Evolutionary conservation across 257 asterid species (phyloP), one percentile per base, ranked within the genome.

Genomic region (Catharanthus roseus): DNA sequence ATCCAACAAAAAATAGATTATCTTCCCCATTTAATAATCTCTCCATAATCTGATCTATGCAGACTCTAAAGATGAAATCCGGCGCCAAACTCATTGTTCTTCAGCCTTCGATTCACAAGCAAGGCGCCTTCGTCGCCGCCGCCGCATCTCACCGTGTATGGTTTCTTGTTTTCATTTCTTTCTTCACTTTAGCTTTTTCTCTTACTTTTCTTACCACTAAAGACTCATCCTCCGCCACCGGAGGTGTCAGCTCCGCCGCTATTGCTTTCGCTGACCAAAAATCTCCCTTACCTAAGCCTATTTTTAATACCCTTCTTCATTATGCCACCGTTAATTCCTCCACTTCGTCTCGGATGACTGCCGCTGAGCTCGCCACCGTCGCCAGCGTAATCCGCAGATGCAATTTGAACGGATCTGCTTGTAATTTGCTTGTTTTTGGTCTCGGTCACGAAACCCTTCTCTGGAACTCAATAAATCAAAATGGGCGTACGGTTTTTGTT

Each of bases 351-450:
- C 82, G 88, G 21, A 77, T 93, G 90, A 77, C 95, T 0, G 10
- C 85, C 26, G 77, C 74, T 1, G 97, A 93, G 78, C 60, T 93
- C 70, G 60, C 68, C 6, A 23, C 80, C 69, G 50, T 93, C 55
- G 90, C 92, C 45, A 74, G 64, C 58, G 88, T 84, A 24, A 85
- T 93, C 80, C 93, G 87, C 23, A 79, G 80, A 15, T 90, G 96
- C 85, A 72, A 80, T 70, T 15, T 58, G 11, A 42, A 64, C 28
- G 3, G 11, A 0, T 41, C 81, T 15, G 89, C 89, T 0, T 93
- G 98, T 70, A 88, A 88, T 74, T 28, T 92, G 61, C 97, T 92
- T n/a, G 87, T 88, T 0, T 90, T 92, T 79, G 97, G 97, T 5
- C 72, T 93, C 19, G 83, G 83, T 4, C 96, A 88, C 78, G 98